Evolutionary conservation across 306 rosid species (phyloP).

Genomic region (Lathyrus aphaca): DNA sequence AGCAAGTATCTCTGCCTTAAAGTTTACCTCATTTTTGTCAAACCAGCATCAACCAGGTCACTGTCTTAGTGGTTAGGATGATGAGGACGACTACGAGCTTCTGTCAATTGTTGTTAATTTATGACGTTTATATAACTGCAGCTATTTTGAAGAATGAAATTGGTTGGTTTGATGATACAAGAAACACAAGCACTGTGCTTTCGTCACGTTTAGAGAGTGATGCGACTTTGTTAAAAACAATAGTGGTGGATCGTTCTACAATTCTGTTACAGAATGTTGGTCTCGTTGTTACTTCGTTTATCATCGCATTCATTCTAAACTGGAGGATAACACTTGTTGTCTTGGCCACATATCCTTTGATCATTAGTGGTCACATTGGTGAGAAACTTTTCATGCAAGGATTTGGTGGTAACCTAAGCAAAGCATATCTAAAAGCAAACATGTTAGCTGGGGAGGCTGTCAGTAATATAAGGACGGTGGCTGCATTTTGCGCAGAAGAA

Average conservation of each 20-base stretch:
- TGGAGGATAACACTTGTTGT: conserved; percentile 89
- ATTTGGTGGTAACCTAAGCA: conserved; percentile 92
- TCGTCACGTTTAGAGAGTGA: conserved; percentile 83
- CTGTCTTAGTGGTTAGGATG: neutral
- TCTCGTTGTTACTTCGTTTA: conserved; percentile 66
- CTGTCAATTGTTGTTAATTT: neutral
- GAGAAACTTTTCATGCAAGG: conserved; percentile 95
- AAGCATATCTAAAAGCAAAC: conserved; percentile 85
- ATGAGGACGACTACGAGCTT: too few relatives aligned
- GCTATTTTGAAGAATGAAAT: conserved; percentile 90
- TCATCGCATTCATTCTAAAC: conserved; percentile 77
- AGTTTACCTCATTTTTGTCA: neutral
- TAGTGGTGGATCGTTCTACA: conserved; percentile 79
- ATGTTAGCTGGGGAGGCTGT: conserved; percentile 96
- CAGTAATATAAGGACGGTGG: conserved; percentile 87
- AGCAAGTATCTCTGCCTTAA: neutral
- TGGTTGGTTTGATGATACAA: conserved; percentile 81
- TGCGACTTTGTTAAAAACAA: conserved; percentile 72
- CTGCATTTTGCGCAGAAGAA: conserved; percentile 86
- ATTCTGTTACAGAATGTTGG: conserved; percentile 85
- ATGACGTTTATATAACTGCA: conserved; percentile 37
- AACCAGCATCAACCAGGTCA: neutral
- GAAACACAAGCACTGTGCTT: conserved; percentile 86
- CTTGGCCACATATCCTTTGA: conserved; percentile 82
- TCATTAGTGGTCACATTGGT: conserved; percentile 93